A percentile compares a stretch with the other conserved stretches of the same genome.
These are phyloP conservation scores for Cocos nucifera DNA, from an alignment of 176 grass and related monocot genomes.

Conservation along the genomic window DNA sequence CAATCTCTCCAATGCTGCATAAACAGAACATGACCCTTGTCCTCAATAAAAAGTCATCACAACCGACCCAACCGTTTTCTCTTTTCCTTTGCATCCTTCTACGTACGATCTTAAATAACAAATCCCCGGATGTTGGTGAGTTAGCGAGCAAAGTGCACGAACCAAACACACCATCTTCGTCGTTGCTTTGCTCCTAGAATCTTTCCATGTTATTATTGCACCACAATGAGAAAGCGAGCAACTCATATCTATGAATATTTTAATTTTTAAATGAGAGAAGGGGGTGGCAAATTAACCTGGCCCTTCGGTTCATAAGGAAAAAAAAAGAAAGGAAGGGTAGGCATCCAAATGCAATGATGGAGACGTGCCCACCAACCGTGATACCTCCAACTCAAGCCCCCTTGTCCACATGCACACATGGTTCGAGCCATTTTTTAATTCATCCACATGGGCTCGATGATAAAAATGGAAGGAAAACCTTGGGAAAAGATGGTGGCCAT, in stretches of 20 bases:
- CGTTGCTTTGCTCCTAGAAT: neutral
- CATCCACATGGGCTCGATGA: slow-evolving; percentile 41
- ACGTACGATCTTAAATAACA: too few relatives aligned
- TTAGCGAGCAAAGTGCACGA: neutral
- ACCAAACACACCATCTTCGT: neutral
- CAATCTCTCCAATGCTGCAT: neutral
- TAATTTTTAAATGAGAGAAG: neutral
- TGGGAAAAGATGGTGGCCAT: slow-evolving; percentile 53
- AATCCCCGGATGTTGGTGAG: slow-evolving; percentile 7
- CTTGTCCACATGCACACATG: slow-evolving; percentile 17
- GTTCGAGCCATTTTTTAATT: neutral
- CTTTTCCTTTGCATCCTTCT: neutral
- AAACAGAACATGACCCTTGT: neutral
- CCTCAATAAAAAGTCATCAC: slow-evolving; percentile 7
- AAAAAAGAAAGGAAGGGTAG: neutral
- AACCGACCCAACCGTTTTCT: slow-evolving; percentile 5
- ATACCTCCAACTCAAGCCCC: slow-evolving; percentile 5
- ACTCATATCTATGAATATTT: slow-evolving; percentile 1
- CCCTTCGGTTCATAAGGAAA: neutral
- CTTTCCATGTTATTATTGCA: slow-evolving; percentile 1
- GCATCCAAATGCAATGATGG: slow-evolving; percentile 11
- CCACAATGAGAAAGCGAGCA: slow-evolving; percentile 1
- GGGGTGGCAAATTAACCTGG: neutral
- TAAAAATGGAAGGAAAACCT: slow-evolving; percentile 1
- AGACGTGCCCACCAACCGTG: slow-evolving; percentile 5